phyloP scores from a whole-genome alignment of 1,284 basidiomycete genomes.

The Leccinum angustisporum region DNA sequence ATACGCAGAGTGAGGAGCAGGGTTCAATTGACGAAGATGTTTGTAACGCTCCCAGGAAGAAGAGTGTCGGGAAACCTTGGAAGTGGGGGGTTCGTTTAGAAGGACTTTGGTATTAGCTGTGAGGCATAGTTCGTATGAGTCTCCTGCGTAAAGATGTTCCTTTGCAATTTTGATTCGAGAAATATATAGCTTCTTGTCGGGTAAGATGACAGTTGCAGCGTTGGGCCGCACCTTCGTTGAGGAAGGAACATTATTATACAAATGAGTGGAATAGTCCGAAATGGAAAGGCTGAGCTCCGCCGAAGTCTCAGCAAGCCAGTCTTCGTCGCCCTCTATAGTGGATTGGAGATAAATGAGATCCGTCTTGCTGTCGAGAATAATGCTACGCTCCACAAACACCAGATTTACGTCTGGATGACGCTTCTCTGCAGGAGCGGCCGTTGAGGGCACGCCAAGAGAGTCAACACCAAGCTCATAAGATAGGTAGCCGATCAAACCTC shows the following conservation, averaged over 20 bases:
- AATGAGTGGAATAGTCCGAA: constrained; percentile 31
- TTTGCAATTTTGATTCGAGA: constrained; percentile 73
- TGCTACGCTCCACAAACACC: constrained; percentile 71
- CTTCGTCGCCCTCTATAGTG: constrained; percentile 53
- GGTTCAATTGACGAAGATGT: constrained; percentile 73
- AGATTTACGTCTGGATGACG: constrained; percentile 70
- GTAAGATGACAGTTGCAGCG: constrained; percentile 45
- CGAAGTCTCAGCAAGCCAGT: constrained; percentile 53
- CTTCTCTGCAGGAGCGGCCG: constrained; percentile 19
- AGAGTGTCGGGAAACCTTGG: constrained; percentile 36
- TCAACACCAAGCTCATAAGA: constrained; percentile 76
- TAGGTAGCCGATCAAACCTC: constrained; percentile 68
- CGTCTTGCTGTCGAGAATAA: constrained; percentile 59
- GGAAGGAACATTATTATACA: constrained; percentile 16
- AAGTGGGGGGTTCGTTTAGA: constrained; percentile 30
- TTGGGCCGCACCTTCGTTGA: constrained; percentile 28
- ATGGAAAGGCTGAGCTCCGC: constrained; percentile 19
- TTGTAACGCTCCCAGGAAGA: constrained; percentile 76
- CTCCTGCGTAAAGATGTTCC: constrained; percentile 77
- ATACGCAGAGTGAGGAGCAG: constrained; percentile 90
- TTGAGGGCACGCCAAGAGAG: constrained; percentile 45
- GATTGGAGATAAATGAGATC: constrained; percentile 61
- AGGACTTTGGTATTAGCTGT: constrained; percentile 73
- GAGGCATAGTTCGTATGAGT: constrained; percentile 96
- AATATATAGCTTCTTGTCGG: constrained; percentile 65